Conservation (phyloP, 495 filamentous ascomycete genomes). For the Neurospora sp. region DNA sequence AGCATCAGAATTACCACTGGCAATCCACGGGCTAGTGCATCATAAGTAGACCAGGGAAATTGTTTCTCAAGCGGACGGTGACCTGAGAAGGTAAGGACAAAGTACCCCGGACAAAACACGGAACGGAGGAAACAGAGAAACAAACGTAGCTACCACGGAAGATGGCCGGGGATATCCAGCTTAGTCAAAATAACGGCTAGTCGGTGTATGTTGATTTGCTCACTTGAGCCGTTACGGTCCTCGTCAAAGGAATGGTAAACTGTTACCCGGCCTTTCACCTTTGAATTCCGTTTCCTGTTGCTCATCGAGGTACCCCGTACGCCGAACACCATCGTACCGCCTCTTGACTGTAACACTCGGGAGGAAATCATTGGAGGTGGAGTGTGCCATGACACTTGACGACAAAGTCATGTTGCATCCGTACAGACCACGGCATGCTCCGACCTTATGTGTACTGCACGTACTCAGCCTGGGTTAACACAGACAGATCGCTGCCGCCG, state of each 20-base stretch:
- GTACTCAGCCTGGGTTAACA: not conserved
- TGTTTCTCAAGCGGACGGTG: not conserved
- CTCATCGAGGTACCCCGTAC: slow-evolving; percentile 4
- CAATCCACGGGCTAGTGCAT: slow-evolving; percentile 35
- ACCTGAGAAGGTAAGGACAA: not conserved
- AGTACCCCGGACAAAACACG: not conserved
- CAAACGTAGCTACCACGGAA: not conserved
- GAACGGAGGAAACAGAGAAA: slow-evolving; percentile 2
- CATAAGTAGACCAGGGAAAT: slow-evolving; percentile 15
- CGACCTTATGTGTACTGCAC: slow-evolving; percentile 6
- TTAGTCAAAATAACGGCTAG: not conserved
- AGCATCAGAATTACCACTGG: slow-evolving; percentile 27
- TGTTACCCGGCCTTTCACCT: slow-evolving; percentile 11
- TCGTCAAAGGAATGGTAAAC: not conserved
- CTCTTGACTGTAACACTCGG: slow-evolving; percentile 10
- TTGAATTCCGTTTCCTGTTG: slow-evolving; percentile 4
- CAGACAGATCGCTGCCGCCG: not conserved
- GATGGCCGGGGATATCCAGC: not conserved
- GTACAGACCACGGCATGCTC: slow-evolving; percentile 12
- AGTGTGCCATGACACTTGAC: slow-evolving; percentile 12
- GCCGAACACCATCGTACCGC: not conserved
- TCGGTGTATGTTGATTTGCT: not conserved
- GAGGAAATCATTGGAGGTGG: slow-evolving; percentile 15
- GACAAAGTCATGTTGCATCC: slow-evolving; percentile 3
- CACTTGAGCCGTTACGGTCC: not conserved